Base-by-base conservation (phyloP, 2,329 filamentous ascomycete genomes). In the Microsporum canis region DNA sequence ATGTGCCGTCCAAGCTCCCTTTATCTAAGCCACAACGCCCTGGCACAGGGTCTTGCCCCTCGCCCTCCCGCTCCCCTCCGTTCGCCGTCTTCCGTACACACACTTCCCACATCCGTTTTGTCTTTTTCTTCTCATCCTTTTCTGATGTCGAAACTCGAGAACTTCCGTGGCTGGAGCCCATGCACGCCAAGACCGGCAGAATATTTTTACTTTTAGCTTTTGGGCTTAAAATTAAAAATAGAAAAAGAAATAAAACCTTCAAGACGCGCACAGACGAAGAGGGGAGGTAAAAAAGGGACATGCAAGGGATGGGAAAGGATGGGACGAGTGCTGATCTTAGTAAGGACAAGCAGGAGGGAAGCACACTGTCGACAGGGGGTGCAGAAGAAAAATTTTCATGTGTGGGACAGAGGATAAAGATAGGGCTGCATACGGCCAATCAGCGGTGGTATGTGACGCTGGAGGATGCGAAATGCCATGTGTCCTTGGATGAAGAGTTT, bases 161-260 rank as follows among this genome's bases (percentile, higher is more conserved):
- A 36, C 34, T 36, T 36, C 34, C n/a, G 43, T 23, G 17, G 43
- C 17, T 29, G 7, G 49, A n/a, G 12, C 49, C 29, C 29, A 43
- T 53, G 49, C 49, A 53, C 49, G 49, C 49, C 49, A 53, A 53
- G 49, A 34, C 49, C 49, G 49, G 49, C 49, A 53, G 49, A 53
- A 53, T 33, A 5, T 53, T 43, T 43, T 43, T 43, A 43, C 39
- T 43, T 43, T 43, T 53, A 53, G 8, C 49, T 53, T 53, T 53
- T 53, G 49, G 49, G 49, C 49, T 53, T 53, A 53, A 53, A 53
- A 14, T 53, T 53, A 53, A 53, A 53, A 53, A 53, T 53, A 53
- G 49, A 53, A 51, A 51, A 4, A 17, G 39, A 43, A 53, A n/a
- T 29, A 34, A 53, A 53, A 47, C 23, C 23, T 17, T 47, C n/a